phyloP scores from a whole-genome alignment of 1,139 yeast genomes.

The Wickerhamomyces sp. region DNA sequence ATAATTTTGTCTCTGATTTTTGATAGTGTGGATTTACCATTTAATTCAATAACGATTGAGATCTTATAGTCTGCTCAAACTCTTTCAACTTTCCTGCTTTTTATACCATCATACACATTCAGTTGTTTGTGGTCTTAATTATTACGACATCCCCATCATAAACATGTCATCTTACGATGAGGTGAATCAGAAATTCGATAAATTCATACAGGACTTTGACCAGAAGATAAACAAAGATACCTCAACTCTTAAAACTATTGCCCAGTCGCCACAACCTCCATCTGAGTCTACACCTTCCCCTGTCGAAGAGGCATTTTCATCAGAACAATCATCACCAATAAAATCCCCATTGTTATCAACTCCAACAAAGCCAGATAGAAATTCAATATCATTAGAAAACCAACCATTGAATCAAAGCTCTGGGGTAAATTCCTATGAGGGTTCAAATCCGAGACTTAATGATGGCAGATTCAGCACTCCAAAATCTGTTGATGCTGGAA shows the following conservation, averaged over 20 bases:
- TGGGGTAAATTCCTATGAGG: not conserved
- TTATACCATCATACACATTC: not conserved
- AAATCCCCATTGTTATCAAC: slow-evolving; percentile 20
- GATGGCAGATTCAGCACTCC: not conserved
- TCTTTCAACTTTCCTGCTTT: not conserved
- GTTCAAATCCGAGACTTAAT: not conserved
- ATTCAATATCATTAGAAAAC: slow-evolving; percentile 17
- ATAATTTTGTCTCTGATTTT: no score
- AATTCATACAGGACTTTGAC: slow-evolving; percentile 23
- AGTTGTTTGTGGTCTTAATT: no score
- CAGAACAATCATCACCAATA: not conserved
- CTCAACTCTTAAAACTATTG: slow-evolving; percentile 18
- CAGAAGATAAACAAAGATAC: slow-evolving; percentile 21
- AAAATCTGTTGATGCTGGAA: not conserved
- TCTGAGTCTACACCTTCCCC: not conserved
- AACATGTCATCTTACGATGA: slow-evolving; percentile 1
- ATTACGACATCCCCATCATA: no score
- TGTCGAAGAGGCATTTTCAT: not conserved
- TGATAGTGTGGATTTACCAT: no score
- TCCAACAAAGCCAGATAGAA: slow-evolving; percentile 21
- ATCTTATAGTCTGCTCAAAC: not conserved
- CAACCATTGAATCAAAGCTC: slow-evolving; percentile 15
- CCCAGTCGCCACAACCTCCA: not conserved
- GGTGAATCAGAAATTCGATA: slow-evolving; percentile 19
- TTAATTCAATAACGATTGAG: not conserved